These are phyloP conservation scores for Tolypocladium pustulatum DNA, from an alignment of 2,329 filamentous ascomycete genomes.

Conservation along the genomic window DNA sequence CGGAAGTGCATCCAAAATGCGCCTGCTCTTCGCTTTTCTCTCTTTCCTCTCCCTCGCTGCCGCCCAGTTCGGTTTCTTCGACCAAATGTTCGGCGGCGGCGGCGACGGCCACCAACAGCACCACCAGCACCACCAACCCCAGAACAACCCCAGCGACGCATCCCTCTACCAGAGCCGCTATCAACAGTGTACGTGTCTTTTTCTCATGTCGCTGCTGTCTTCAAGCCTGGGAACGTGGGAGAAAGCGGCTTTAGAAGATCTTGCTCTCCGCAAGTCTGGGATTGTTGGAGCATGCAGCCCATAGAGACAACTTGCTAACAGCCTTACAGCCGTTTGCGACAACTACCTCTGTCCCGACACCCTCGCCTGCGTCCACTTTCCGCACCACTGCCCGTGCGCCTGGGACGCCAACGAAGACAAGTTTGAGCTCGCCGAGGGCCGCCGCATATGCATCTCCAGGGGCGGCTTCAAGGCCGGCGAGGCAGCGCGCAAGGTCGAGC, in stretches of 20 bases:
- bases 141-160: slow-evolving; percentile 79
- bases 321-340: slow-evolving; percentile 61
- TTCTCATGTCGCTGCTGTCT: background rate
- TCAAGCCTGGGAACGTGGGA: background rate
- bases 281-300: background rate
- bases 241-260: background rate
- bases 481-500: slow-evolving; percentile 63
- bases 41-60: slow-evolving; percentile 50
- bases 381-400: slow-evolving; percentile 91
- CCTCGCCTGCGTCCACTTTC: slow-evolving; percentile 88
- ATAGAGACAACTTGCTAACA: background rate
- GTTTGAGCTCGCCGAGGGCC: slow-evolving; percentile 61
- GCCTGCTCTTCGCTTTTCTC: slow-evolving; percentile 33
- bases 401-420: slow-evolving; percentile 71
- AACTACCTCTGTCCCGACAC: slow-evolving; percentile 94
- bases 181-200: slow-evolving; percentile 43
- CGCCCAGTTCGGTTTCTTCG: slow-evolving; percentile 91
- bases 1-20: slow-evolving; percentile 15
- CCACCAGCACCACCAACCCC: slow-evolving; percentile 41
- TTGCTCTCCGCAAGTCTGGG: background rate
- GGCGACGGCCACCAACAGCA: slow-evolving; percentile 39
- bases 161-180: slow-evolving; percentile 66
- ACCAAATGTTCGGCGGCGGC: slow-evolving; percentile 81
- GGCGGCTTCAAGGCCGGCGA: slow-evolving; percentile 66
- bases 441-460: slow-evolving; percentile 62